Evolutionary conservation across 352 stramenopile genomes (phyloP).

Genomic region (Phytophthora chlamydospora): DNA sequence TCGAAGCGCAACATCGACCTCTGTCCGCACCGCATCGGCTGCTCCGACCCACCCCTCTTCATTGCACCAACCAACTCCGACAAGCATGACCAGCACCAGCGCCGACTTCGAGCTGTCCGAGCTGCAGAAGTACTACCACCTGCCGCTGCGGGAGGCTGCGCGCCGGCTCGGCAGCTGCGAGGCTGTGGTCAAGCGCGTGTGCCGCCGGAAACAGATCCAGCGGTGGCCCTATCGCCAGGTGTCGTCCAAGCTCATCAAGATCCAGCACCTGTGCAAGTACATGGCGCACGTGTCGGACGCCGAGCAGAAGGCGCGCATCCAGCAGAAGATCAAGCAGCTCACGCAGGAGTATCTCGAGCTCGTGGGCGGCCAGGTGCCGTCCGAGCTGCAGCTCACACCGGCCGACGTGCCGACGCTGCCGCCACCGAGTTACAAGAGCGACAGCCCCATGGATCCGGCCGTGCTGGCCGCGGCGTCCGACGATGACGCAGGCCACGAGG

Average conservation of each 20-base stretch:
- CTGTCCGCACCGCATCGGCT: slow-evolving; percentile 6
- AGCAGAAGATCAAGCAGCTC: slow-evolving; percentile 81
- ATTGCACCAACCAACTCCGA: slow-evolving; percentile 4
- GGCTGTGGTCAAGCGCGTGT: slow-evolving; percentile 84
- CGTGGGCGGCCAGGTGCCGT: slow-evolving; percentile 75
- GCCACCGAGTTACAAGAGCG: slow-evolving; percentile 45
- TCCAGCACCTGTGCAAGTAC: slow-evolving; percentile 88
- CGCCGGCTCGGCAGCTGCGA: slow-evolving; percentile 77
- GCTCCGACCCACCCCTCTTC: not conserved
- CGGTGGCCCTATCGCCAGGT: slow-evolving; percentile 88
- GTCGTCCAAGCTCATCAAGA: slow-evolving; percentile 86
- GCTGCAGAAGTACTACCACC: slow-evolving; percentile 87
- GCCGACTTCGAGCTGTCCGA: slow-evolving; percentile 82
- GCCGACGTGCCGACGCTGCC: slow-evolving; percentile 61
- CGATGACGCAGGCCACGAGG: slow-evolving; percentile 53
- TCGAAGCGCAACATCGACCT: slow-evolving; percentile 26
- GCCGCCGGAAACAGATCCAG: slow-evolving; percentile 79
- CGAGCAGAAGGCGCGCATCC: slow-evolving; percentile 74
- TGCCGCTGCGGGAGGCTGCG: slow-evolving; percentile 80
- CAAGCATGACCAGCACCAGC: slow-evolving; percentile 50
- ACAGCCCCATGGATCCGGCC: slow-evolving; percentile 54
- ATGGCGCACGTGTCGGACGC: slow-evolving; percentile 77
- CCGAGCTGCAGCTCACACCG: slow-evolving; percentile 67
- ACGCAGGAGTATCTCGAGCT: slow-evolving; percentile 83
- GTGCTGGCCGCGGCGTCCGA: slow-evolving; percentile 60